Base-by-base conservation (phyloP, 306 rosid species). In the Castanea sativa region DNA sequence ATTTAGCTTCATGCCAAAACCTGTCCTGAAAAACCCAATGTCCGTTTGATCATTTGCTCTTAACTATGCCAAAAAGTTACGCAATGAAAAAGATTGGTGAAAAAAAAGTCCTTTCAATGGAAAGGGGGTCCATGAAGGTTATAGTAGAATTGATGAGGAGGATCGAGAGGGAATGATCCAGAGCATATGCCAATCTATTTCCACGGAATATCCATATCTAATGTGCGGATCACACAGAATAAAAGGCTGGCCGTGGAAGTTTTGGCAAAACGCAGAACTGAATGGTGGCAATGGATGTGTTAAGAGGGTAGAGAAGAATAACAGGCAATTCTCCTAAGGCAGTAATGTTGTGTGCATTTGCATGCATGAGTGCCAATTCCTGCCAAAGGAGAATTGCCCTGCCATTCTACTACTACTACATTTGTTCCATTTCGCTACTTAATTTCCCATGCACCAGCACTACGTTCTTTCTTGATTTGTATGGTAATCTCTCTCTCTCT, bases 51-150 rank as follows among this genome's bases (percentile, higher is more conserved):
- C 38, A 33, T 33, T 33, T 5, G 38, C 38, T 33, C 38, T 33
- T 33, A 33, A 63, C 20, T 38, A 52, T 16, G 6, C 3, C 20
- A 3, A 4, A 25, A 72, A 29, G 73, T 1, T 56, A 51, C 35
- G 0, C 2, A 41, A 60, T 32, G 67, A 14, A 43, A 52, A 81
- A 5, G 41, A 71, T 15, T 25, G 67, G 10, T 64, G 30, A 63
- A 79, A 79, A 56, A 71, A 68, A 61, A 73, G 49, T 13, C 6
- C 58, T 35, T 41, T 8, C 45, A 41, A 63, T 15, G 18, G 75
- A n/a, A 72, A 71, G 20, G 76, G 81, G 79, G 79, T 73, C 79
- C 85, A 82, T 74, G 83, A 69, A 12, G 20, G 69, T 13, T 45
- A 69, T 21, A 52, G 65, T 19, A 45, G 45, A 55, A 55, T 52